A percentile compares a stretch with the other conserved stretches of the same genome.
phyloP scores from a whole-genome alignment of 306 rosid species.

The Vachellia collinsii region DNA sequence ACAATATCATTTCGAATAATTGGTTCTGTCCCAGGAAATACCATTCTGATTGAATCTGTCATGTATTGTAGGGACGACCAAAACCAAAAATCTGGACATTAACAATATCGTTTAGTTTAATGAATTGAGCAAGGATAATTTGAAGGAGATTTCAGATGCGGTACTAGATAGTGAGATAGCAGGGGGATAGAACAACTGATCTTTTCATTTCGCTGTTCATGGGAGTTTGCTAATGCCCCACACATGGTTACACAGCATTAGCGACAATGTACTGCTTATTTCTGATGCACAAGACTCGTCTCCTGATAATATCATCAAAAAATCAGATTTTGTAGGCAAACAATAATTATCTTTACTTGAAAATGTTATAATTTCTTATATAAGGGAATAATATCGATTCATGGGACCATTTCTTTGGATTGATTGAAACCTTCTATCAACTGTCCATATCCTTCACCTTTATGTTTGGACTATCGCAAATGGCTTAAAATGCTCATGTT shows the following conservation, averaged over 20 bases:
- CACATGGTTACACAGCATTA: constrained; percentile 10
- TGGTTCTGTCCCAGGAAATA: neutral
- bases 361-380: no score
- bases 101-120: constrained; percentile 50
- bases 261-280: neutral
- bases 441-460: no score
- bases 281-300: neutral
- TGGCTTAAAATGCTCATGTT: no score
- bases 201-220: constrained; percentile 48
- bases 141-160: constrained; percentile 55
- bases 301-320: no score
- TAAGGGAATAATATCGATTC: no score
- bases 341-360: no score
- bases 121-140: constrained; percentile 53
- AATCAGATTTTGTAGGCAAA: no score
- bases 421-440: no score
- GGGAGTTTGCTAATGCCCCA: constrained; percentile 69
- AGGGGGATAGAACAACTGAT: constrained; percentile 48
- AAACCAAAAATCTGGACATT: constrained; percentile 59
- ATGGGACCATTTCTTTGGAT: no score
- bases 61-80: constrained; percentile 62
- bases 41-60: constrained; percentile 15
- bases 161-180: constrained; percentile 47
- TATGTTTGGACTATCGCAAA: no score
- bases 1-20: neutral